Conservation (phyloP, 306 rosid species). For the Hylodesmum podocarpum region DNA sequence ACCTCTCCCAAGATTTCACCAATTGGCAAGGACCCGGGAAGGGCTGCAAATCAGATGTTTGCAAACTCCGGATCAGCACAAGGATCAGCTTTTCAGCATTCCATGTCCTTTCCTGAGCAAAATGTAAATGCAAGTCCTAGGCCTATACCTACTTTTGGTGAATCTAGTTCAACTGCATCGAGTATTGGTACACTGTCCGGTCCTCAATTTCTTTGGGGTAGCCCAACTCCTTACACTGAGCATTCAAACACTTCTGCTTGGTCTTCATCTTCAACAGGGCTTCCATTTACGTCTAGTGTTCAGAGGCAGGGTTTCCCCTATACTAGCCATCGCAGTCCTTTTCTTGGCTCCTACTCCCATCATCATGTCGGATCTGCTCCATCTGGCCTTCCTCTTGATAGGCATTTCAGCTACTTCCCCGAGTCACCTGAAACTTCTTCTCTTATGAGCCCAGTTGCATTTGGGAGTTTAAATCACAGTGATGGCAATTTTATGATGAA, state of each 20-base stretch:
- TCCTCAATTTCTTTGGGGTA: constrained; percentile 98
- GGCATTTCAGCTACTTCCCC: constrained; percentile 76
- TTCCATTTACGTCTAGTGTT: constrained; percentile 61
- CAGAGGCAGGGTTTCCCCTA: constrained; percentile 75
- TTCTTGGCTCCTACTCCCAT: constrained; percentile 58
- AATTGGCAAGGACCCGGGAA: constrained; percentile 85
- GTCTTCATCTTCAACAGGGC: constrained; percentile 66
- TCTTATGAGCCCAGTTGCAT: constrained; percentile 50
- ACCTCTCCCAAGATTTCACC: constrained; percentile 79
- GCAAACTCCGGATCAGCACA: constrained; percentile 46
- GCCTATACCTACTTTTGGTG: constrained; percentile 59
- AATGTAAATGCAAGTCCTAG: constrained; percentile 64
- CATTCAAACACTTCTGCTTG: constrained; percentile 65
- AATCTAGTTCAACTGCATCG: constrained; percentile 57
- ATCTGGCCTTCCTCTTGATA: constrained; percentile 71
- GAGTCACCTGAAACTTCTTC: constrained; percentile 86
- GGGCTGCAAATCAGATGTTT: constrained; percentile 55
- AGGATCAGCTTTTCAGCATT: constrained; percentile 62
- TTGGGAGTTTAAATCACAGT: constrained; percentile 52
- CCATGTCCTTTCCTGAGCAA: constrained; percentile 69
- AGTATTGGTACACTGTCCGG: constrained; percentile 80
- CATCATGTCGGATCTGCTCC: constrained; percentile 97
- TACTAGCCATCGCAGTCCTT: constrained; percentile 52
- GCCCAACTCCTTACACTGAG: constrained; percentile 69
- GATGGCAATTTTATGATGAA: constrained; percentile 67